Evolutionary conservation across 2,329 filamentous ascomycete species (phyloP).

Genomic region (Orbilia quercus): DNA sequence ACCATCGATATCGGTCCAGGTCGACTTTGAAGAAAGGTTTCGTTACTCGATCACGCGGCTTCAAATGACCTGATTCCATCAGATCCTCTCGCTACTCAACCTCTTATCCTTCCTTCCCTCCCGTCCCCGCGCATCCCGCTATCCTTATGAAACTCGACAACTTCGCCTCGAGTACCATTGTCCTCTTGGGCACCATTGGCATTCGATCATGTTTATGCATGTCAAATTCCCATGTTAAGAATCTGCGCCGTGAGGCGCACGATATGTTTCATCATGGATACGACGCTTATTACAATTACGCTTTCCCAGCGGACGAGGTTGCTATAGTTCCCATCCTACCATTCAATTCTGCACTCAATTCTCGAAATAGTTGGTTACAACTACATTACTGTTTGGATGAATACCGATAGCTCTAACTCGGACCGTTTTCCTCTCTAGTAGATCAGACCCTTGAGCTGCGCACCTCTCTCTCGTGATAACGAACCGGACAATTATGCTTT

Average conservation of each 20-base stretch:
- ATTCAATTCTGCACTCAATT: neutral
- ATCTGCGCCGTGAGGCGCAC: constrained; percentile 46
- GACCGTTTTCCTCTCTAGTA: constrained; percentile 62
- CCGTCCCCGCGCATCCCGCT: neutral
- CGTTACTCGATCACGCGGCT: constrained; percentile 1
- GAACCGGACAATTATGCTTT: constrained; percentile 85
- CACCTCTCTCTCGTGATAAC: constrained; percentile 83
- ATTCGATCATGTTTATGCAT: constrained; percentile 49
- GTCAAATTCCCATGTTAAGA: constrained; percentile 39
- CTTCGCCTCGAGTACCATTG: constrained; percentile 24
- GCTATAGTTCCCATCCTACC: constrained; percentile 2
- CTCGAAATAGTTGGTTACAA: neutral
- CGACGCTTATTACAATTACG: constrained; percentile 44
- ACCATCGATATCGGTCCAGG: constrained; percentile 4
- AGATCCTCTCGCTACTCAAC: neutral
- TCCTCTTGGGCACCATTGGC: constrained; percentile 39
- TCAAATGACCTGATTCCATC: constrained; percentile 43
- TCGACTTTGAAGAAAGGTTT: neutral
- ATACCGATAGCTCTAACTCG: constrained; percentile 23
- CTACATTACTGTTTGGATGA: neutral
- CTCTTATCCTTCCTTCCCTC: neutral
- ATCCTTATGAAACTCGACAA: constrained; percentile 41
- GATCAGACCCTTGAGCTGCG: constrained; percentile 86
- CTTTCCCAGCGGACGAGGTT: constrained; percentile 51
- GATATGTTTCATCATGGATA: constrained; percentile 53